Evolutionary conservation across 2,329 filamentous ascomycete species (phyloP).

Genomic region (Monosporascus sp.): DNA sequence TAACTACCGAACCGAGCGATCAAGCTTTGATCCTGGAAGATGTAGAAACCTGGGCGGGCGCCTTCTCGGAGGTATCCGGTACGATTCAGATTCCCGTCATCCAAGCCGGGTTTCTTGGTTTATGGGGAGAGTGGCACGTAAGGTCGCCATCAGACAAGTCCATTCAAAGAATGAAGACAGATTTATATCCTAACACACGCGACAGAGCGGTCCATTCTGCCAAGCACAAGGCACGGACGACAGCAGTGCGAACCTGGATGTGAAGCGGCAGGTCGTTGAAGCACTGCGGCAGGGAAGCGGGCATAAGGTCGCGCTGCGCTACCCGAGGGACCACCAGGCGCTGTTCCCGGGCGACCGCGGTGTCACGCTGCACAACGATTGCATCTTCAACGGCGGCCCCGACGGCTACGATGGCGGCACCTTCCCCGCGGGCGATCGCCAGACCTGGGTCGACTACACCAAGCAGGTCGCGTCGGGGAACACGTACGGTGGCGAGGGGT

Average conservation of each 20-base stretch:
- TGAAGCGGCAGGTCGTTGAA: conserved; percentile 6
- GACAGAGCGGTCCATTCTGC: conserved; percentile 7
- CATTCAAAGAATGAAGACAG: background rate
- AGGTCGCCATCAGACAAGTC: background rate
- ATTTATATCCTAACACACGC: background rate
- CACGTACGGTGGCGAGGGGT: conserved; percentile 11
- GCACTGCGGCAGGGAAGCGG: conserved; percentile 2
- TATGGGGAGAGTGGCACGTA: conserved; percentile 14
- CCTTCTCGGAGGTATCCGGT: conserved; percentile 4
- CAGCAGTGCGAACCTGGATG: background rate
- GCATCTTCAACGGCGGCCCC: conserved; percentile 26
- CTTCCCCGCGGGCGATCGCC: conserved; percentile 6
- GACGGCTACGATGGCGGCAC: conserved; percentile 9
- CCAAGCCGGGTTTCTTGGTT: conserved; percentile 12
- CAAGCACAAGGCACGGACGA: background rate
- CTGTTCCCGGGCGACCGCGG: conserved; percentile 9
- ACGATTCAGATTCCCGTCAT: conserved; percentile 10
- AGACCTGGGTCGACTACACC: conserved; percentile 10
- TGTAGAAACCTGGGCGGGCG: conserved; percentile 3
- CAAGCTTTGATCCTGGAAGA: conserved; percentile 4
- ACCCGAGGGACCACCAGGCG: conserved; percentile 8
- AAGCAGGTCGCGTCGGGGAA: conserved; percentile 5
- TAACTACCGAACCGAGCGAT: conserved; percentile 6
- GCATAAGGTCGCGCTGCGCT: conserved; percentile 9
- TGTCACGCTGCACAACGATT: conserved; percentile 28